Evolutionary conservation across 345 rosid genomes (phyloP).

Genomic region (Hypericum androsaemum): DNA sequence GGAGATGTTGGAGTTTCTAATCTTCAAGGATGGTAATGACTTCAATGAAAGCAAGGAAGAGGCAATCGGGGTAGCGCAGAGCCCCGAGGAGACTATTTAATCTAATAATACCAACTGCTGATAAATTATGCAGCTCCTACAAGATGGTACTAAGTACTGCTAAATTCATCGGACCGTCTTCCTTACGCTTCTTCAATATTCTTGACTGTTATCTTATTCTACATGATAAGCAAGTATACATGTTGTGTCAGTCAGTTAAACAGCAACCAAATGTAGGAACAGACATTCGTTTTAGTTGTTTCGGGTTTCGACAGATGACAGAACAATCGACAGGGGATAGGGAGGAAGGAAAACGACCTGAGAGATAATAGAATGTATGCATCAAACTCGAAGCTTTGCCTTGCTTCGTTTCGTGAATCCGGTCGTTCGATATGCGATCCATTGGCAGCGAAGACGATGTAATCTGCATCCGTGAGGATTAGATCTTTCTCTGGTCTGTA

Average conservation of each 20-base stretch:
- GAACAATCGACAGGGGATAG: too few relatives aligned
- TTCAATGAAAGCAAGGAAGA: slow-evolving; percentile 35
- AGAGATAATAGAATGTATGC: too few relatives aligned
- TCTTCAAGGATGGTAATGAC: slow-evolving; percentile 41
- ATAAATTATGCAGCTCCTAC: neutral
- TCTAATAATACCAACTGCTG: neutral
- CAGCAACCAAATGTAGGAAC: too few relatives aligned
- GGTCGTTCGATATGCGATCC: neutral
- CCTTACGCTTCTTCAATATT: too few relatives aligned
- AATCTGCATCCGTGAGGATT: slow-evolving; percentile 53
- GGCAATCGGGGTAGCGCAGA: slow-evolving; percentile 29
- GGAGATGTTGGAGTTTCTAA: slow-evolving; percentile 24
- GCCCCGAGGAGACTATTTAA: slow-evolving; percentile 6
- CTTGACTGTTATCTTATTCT: too few relatives aligned
- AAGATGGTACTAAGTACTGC: too few relatives aligned
- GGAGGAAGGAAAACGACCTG: too few relatives aligned
- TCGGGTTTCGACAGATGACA: too few relatives aligned
- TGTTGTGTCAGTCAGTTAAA: too few relatives aligned
- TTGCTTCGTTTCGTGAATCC: neutral
- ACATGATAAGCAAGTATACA: too few relatives aligned
- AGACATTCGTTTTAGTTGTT: too few relatives aligned
- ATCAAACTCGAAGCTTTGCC: neutral
- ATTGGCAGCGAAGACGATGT: slow-evolving; percentile 41
- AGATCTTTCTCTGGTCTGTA: slow-evolving; percentile 15
- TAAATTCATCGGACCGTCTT: too few relatives aligned